These are phyloP conservation scores for Hymenoscyphus infarciens DNA, from an alignment of 2,329 filamentous ascomycete genomes.

Conservation along the genomic window DNA sequence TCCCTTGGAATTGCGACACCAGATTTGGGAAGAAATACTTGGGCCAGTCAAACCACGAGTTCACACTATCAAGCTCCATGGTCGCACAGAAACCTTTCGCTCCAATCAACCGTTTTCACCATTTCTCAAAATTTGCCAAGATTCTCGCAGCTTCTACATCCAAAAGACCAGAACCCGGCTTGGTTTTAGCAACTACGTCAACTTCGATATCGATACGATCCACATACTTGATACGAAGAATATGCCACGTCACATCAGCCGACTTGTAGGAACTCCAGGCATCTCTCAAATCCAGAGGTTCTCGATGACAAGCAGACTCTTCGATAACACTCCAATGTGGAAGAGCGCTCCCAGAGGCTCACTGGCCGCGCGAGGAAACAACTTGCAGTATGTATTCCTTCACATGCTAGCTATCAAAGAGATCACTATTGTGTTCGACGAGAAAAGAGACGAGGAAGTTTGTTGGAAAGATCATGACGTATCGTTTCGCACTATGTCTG, in stretches of 20 bases:
- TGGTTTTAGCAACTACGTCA: background rate
- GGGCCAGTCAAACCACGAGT: background rate
- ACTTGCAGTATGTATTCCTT: no score
- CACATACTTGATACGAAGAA: background rate
- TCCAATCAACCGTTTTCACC: background rate
- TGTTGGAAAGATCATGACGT: background rate
- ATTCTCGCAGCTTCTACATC: background rate
- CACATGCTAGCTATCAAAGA: no score
- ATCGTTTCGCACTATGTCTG: background rate
- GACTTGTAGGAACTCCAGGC: background rate
- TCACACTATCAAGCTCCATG: background rate
- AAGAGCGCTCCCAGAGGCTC: no score
- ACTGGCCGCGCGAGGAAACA: no score
- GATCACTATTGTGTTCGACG: background rate
- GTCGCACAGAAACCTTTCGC: background rate
- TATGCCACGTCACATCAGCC: background rate
- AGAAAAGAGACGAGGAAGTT: background rate
- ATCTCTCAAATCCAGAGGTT: background rate
- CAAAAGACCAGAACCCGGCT: background rate
- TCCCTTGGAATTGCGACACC: background rate
- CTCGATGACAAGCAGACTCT: background rate
- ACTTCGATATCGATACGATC: background rate
- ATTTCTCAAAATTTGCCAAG: background rate
- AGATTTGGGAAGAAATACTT: background rate
- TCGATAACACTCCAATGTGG: background rate